phyloP scores from a whole-genome alignment of 768 basidiomycete genomes.

The Mycena vulgaris region DNA sequence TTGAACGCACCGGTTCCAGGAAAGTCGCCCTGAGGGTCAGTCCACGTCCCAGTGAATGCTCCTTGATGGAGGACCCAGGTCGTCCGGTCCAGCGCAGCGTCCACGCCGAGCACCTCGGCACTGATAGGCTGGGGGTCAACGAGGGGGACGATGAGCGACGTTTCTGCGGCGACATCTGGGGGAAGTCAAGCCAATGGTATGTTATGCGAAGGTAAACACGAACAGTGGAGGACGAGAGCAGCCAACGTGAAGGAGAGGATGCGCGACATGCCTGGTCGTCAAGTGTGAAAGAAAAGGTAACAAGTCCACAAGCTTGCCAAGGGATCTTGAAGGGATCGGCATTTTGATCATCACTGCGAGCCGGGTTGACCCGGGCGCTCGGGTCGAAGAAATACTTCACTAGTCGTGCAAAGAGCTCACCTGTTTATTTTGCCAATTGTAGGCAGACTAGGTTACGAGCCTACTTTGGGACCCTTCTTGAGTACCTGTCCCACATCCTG shows the following conservation, averaged over 20 bases:
- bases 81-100: constrained; percentile 27
- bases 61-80: constrained; percentile 35
- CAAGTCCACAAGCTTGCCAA: too few relatives aligned
- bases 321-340: too few relatives aligned
- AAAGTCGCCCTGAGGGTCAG: constrained; percentile 31
- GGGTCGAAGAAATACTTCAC: too few relatives aligned
- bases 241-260: constrained; percentile 24
- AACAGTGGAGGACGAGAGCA: constrained; percentile 18
- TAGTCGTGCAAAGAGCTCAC: too few relatives aligned
- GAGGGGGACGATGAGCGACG: constrained; percentile 29
- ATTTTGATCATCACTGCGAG: too few relatives aligned
- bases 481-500: too few relatives aligned
- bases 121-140: constrained; percentile 33
- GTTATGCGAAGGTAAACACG: not conserved
- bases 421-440: too few relatives aligned
- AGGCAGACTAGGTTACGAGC: too few relatives aligned
- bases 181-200: not conserved
- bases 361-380: too few relatives aligned
- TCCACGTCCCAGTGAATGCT: constrained; percentile 33
- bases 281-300: too few relatives aligned
- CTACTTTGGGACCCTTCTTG: too few relatives aligned
- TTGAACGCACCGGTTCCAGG: constrained; percentile 35
- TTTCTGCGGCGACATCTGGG: constrained; percentile 30
- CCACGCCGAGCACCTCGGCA: constrained; percentile 31
- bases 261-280: constrained; percentile 29